Evolutionary conservation across 106 monocot species (phyloP), one percentile per base, ranked within the genome.

Genomic region (Narthecium ossifragum): DNA sequence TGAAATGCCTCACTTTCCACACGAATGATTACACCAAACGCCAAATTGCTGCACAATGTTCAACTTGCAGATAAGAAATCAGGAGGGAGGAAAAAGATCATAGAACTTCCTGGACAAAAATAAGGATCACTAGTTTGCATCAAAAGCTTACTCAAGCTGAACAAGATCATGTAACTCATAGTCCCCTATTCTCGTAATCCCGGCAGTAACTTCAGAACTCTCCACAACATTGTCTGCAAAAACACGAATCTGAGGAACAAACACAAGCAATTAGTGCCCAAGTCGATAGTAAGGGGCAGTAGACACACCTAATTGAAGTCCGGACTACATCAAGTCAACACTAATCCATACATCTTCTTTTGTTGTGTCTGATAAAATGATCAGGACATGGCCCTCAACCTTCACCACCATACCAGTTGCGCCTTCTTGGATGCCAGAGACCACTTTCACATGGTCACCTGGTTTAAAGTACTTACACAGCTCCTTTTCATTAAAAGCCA

Each of bases 381-480:
- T 91, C 67, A 99, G 60, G 40, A 99, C 84, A 82, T 99, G 98
- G 17, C 84, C 79, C 23, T 91, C 91, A 62, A 91, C 98, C 59
- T 99, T 99, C 34, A 99, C 98, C 47, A 99, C 87, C 98, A 99
- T 99, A 50, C 98, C 98, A 64, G 98, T 91, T 17, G 87, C 87
- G 13, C 98, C 91, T 75, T 84, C 85, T 59, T 91, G 98, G 55
- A 87, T 81, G 41, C 98, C 98, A 75, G 98, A 87, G 3, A 85
- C 69, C 62, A 99, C 98, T 76, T 99, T 99, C 36, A 99, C 98
- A 82, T 99, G 98, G 62, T 99, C 98, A 52, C 98, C 98, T 32
- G 87, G 78, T 64, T 91, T 88, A 53, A 99, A 99, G 64, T 84
- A 82, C 63, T 99, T 99, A 85, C 98, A 99, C 4, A 99, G 69